Conservation (phyloP, 148 eudicot species). For the Rhododendron molle region DNA sequence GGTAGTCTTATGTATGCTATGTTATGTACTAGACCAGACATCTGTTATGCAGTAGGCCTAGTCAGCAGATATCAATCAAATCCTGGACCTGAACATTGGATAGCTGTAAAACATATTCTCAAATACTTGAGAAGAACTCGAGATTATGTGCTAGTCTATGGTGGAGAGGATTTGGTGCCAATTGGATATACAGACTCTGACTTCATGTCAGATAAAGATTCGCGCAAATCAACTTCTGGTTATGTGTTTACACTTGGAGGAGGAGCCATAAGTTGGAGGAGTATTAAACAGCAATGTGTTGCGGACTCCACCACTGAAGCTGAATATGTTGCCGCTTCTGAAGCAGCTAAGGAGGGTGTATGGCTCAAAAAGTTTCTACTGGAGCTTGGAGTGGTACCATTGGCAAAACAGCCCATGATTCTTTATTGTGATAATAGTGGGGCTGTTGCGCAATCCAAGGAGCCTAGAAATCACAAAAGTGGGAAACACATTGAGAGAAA, state of each 20-base stretch:
- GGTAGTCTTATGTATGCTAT: constrained; percentile 1
- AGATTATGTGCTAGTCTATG: neutral
- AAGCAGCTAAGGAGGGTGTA: neutral
- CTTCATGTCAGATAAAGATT: too few species aligned
- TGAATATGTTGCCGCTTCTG: neutral
- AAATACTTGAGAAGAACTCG: neutral
- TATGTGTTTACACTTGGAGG: too few species aligned
- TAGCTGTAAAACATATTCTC: neutral
- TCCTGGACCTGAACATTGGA: neutral
- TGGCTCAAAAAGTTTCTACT: neutral
- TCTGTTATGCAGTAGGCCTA: neutral
- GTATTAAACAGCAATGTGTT: neutral
- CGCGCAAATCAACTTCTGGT: too few species aligned
- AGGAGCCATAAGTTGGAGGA: neutral
- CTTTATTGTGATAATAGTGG: neutral
- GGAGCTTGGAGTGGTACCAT: neutral
- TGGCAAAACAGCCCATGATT: neutral
- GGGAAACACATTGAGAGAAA: neutral
- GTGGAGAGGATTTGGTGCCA: neutral
- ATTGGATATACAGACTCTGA: too few species aligned
- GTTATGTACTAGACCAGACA: neutral
- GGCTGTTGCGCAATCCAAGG: neutral
- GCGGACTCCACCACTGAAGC: neutral
- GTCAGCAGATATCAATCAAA: neutral
- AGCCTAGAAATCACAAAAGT: neutral